Conservation (phyloP, 305 asterid species). For the Striga hermonthica region DNA sequence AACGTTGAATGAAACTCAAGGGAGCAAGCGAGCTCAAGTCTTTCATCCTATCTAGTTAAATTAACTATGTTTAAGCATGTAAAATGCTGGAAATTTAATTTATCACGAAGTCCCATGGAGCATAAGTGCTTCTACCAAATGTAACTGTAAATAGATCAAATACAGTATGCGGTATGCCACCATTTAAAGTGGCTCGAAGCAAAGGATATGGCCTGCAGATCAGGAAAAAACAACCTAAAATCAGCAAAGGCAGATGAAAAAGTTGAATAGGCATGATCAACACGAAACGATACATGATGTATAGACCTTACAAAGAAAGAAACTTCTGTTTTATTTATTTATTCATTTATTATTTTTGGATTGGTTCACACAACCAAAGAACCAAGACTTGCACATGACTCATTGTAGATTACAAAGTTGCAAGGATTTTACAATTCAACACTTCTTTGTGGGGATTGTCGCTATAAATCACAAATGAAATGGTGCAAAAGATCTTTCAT, state of each 20-base stretch:
- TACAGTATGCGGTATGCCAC: neutral
- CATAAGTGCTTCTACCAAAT: neutral
- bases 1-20: too few species aligned
- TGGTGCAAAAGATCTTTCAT: neutral
- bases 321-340: neutral
- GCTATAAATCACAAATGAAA: neutral
- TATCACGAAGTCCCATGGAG: neutral
- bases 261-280: neutral
- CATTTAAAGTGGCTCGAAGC: conserved; percentile 3
- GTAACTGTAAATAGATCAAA: neutral
- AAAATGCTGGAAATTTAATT: conserved; percentile 5
- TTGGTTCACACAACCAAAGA: too few species aligned
- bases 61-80: neutral
- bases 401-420: neutral
- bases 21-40: neutral
- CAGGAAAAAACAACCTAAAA: conserved; percentile 6
- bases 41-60: neutral
- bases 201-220: conserved; percentile 27
- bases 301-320: conserved; percentile 3
- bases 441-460: neutral
- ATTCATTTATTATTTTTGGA: too few species aligned
- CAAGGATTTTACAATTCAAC: neutral
- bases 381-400: too few species aligned
- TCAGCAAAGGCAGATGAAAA: neutral
- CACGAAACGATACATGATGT: neutral